These are phyloP conservation scores for Eucalyptus sideroxylon DNA, from an alignment of 345 rosid species.

Conservation along the genomic window DNA sequence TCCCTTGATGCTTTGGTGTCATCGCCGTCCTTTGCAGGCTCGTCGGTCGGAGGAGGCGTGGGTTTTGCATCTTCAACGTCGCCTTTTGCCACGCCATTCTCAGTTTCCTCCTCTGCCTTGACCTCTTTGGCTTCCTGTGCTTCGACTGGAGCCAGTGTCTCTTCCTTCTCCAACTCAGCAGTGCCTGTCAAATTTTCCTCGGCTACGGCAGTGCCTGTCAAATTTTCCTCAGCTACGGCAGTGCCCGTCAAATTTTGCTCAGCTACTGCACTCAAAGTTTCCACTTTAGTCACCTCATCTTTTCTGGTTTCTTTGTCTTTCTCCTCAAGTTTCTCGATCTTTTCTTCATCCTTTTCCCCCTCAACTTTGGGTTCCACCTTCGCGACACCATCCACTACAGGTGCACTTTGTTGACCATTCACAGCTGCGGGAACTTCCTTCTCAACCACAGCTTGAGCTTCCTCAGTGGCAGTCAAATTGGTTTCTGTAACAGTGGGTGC, in stretches of 20 bases:
- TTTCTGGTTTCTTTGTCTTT: background rate
- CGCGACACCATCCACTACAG: background rate
- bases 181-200: background rate
- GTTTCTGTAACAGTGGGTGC: background rate
- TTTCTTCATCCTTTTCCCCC: background rate
- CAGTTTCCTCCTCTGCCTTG: background rate
- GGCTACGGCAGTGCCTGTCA: background rate
- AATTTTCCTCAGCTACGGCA: background rate
- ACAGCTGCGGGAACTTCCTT: background rate
- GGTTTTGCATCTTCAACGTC: background rate
- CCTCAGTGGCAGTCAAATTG: background rate
- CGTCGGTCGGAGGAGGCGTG: slow-evolving; percentile 1
- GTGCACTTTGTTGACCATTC: background rate
- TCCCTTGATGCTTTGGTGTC: slow-evolving; percentile 24
- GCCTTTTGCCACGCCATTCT: background rate
- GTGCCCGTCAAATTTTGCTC: background rate
- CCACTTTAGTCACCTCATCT: background rate
- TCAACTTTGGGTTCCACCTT: background rate
- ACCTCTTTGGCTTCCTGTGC: background rate
- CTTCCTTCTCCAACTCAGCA: background rate
- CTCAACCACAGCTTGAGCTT: background rate
- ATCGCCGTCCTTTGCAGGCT: slow-evolving; percentile 7
- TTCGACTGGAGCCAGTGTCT: background rate
- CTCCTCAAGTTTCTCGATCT: background rate
- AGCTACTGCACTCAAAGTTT: background rate